These are phyloP conservation scores for Hypoxylon sp. DNA, from an alignment of 2,329 filamentous ascomycete species.

Conservation along the genomic window DNA sequence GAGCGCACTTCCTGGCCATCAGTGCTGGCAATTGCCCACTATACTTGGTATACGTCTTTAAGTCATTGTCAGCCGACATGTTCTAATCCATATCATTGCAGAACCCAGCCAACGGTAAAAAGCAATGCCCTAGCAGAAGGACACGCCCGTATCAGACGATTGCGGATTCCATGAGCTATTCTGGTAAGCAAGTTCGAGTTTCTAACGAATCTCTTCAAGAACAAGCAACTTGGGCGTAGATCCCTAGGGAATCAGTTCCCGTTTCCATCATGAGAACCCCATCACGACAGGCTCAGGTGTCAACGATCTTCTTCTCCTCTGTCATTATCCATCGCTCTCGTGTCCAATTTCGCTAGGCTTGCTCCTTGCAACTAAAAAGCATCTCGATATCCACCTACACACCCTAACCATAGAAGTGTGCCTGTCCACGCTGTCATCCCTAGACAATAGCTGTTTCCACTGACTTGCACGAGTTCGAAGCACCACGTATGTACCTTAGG, in stretches of 20 bases:
- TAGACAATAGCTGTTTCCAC: neutral
- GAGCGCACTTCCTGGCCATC: neutral
- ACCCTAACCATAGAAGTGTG: neutral
- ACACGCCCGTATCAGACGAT: neutral
- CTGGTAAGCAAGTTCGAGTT: neutral
- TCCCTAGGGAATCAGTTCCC: neutral
- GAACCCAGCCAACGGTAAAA: neutral
- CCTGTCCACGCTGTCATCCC: neutral
- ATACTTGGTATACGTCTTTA: neutral
- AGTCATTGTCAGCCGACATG: neutral
- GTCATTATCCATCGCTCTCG: conserved; percentile 1
- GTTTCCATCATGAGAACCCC: neutral
- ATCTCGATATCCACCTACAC: conserved; percentile 12
- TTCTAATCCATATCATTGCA: neutral
- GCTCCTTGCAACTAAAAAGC: neutral
- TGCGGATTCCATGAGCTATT: neutral
- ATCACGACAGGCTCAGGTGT: neutral
- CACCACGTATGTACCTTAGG: neutral
- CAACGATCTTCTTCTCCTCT: neutral
- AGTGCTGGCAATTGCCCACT: neutral
- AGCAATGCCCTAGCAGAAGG: neutral
- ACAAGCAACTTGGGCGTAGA: neutral
- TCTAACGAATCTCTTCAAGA: too few species aligned
- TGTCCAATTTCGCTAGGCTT: neutral
- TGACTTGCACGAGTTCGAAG: neutral